Percentiles rank a stretch among this genome's conserved stretches.
These are phyloP conservation scores for Boletales sp. DNA, from an alignment of 768 basidiomycete species.

Conservation along the genomic window DNA sequence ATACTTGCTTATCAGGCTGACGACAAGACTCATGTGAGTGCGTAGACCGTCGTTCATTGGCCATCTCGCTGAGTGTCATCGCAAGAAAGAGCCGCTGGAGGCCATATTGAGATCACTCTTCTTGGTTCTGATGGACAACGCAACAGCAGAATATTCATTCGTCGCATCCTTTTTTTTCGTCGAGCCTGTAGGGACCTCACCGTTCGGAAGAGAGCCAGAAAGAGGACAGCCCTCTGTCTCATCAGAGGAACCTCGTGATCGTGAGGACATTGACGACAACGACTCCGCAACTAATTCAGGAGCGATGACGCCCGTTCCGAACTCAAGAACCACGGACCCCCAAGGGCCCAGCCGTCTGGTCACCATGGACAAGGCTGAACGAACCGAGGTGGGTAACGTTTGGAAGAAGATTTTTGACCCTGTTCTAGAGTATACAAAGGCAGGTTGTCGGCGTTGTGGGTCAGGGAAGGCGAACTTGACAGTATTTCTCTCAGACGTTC, in stretches of 20 bases:
- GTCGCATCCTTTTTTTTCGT: conserved; percentile 76
- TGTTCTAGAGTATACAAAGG: conserved; percentile 81
- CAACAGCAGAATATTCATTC: conserved; percentile 89
- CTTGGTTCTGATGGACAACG: conserved; percentile 93
- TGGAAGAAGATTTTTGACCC: conserved; percentile 97
- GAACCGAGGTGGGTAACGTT: conserved; percentile 53
- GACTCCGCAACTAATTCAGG: conserved; percentile 50
- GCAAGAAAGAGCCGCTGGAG: conserved; percentile 79
- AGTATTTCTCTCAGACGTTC: conserved; percentile 49
- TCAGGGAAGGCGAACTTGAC: background rate
- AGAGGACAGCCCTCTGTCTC: conserved; percentile 31
- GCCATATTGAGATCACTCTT: conserved; percentile 80
- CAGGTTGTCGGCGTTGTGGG: conserved; percentile 25
- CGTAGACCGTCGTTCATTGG: background rate
- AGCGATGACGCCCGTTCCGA: conserved; percentile 33
- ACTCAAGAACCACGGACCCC: conserved; percentile 24
- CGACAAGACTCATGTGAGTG: conserved; percentile 77
- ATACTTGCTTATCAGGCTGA: conserved; percentile 87
- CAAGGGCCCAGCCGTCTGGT: conserved; percentile 25
- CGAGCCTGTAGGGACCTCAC: conserved; percentile 20
- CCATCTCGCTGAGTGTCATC: conserved; percentile 11
- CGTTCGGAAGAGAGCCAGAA: conserved; percentile 34
- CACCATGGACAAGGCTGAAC: conserved; percentile 54
- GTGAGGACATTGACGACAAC: conserved; percentile 36
- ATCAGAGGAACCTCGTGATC: conserved; percentile 42